Evolutionary conservation across 805 yeast species (phyloP).

Genomic region (Candida peoriensis): DNA sequence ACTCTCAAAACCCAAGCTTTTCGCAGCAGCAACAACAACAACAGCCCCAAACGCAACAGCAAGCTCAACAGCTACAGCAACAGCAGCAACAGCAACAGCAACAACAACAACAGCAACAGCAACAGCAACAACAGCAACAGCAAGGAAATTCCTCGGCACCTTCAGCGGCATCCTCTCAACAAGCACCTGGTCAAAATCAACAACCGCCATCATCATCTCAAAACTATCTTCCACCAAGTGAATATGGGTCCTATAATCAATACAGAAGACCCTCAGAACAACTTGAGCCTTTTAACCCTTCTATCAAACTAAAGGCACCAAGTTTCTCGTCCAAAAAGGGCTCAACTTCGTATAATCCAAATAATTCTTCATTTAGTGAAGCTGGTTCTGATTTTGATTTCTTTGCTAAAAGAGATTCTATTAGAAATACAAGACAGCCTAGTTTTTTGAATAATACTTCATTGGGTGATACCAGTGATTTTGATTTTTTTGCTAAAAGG

Average conservation of each 20-base stretch:
- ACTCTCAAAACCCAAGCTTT: neutral
- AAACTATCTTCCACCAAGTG: conserved; percentile 12
- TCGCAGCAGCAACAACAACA: conserved; percentile 1
- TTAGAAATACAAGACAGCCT: conserved; percentile 21
- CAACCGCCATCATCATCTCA: conserved; percentile 1
- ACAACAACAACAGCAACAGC: conserved; percentile 4
- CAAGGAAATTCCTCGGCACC: no score
- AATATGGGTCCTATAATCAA: conserved; percentile 24
- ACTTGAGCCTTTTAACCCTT: conserved; percentile 41
- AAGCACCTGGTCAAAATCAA: conserved; percentile 1
- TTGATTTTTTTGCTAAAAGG: conserved; percentile 24
- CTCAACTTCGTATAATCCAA: conserved; percentile 8
- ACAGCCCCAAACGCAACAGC: conserved; percentile 1
- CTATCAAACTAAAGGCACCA: conserved; percentile 25
- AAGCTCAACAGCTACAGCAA: no score
- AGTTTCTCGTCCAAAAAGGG: conserved; percentile 19
- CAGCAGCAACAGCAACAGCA: conserved; percentile 12
- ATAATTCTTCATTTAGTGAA: conserved; percentile 15
- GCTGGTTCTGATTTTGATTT: conserved; percentile 20
- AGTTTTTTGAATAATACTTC: conserved; percentile 19
- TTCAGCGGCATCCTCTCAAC: neutral
- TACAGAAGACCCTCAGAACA: conserved; percentile 45
- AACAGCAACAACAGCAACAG: conserved; percentile 3
- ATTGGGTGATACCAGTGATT: conserved; percentile 21
- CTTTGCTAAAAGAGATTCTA: conserved; percentile 22